Percentiles rank a stretch among this genome's conserved stretches.
Conservation (phyloP, 2,329 filamentous ascomycete genomes). For the Neofusicoccum parvum region DNA sequence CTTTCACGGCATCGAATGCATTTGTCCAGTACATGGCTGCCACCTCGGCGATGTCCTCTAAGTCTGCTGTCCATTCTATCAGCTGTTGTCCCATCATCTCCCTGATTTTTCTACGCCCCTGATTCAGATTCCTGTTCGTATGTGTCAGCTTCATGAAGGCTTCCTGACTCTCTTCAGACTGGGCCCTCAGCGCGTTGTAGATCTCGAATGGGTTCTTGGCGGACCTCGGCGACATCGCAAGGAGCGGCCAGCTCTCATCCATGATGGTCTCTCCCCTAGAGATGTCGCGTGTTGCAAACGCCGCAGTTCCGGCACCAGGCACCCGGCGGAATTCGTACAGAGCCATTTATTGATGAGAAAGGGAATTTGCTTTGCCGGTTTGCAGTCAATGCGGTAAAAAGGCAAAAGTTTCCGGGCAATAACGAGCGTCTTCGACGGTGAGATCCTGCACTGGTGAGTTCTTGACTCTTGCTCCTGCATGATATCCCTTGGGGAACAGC, state of each 20-base stretch:
- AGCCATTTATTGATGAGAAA: background rate
- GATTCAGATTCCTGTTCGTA: background rate
- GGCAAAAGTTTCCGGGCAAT: background rate
- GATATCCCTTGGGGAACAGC: background rate
- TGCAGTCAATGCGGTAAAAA: background rate
- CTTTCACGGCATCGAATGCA: background rate
- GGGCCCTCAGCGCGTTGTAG: no score
- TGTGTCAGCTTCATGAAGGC: background rate
- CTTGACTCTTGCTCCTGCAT: background rate
- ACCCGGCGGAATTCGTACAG: background rate
- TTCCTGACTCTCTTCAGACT: background rate
- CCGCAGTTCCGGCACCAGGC: background rate
- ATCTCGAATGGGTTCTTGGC: background rate
- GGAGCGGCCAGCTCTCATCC: background rate
- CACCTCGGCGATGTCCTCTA: background rate
- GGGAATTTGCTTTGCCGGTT: background rate
- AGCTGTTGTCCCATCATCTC: background rate
- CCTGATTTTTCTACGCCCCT: background rate
- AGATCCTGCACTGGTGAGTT: background rate
- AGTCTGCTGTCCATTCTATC: background rate
- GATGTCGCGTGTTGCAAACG: constrained; percentile 6
- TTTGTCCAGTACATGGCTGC: background rate
- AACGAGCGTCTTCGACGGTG: background rate
- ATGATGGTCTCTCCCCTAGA: background rate
- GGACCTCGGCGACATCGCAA: background rate